Evolutionary conservation across 345 rosid species (phyloP).

Genomic region (Theobroma cacao): DNA sequence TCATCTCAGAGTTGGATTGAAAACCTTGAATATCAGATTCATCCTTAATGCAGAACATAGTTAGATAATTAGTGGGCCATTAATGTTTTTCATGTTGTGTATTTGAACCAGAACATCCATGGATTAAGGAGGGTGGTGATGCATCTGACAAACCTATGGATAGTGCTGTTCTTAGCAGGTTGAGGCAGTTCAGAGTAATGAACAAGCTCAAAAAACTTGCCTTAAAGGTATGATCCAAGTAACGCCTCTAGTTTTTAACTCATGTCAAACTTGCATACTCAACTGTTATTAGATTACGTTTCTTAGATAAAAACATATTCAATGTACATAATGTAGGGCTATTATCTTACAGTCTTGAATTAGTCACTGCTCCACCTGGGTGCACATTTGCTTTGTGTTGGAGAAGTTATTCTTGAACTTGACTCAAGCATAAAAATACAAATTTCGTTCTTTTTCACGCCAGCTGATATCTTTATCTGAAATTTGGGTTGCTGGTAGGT

Average conservation of each 20-base stretch:
- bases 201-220: constrained; percentile 93
- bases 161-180: constrained; percentile 74
- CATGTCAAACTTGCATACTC: not conserved
- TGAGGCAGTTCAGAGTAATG: constrained; percentile 90
- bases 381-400: not conserved
- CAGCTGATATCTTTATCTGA: not conserved
- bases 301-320: not conserved
- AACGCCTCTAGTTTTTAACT: not conserved
- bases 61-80: not conserved
- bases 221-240: constrained; percentile 57
- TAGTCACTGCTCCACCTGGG: not conserved
- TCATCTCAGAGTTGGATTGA: not conserved
- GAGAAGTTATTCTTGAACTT: not conserved
- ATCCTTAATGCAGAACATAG: not conserved
- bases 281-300: not conserved
- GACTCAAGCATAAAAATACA: not conserved
- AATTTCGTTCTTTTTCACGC: not conserved
- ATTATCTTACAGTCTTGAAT: not conserved
- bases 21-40: not conserved
- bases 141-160: constrained; percentile 74
- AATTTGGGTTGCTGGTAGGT: constrained; percentile 41
- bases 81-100: not conserved
- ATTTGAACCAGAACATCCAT: constrained; percentile 68
- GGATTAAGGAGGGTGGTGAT: constrained; percentile 57
- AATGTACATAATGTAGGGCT: not conserved